Conservation (phyloP, 495 filamentous ascomycete genomes). For the Xylaria venustula region DNA sequence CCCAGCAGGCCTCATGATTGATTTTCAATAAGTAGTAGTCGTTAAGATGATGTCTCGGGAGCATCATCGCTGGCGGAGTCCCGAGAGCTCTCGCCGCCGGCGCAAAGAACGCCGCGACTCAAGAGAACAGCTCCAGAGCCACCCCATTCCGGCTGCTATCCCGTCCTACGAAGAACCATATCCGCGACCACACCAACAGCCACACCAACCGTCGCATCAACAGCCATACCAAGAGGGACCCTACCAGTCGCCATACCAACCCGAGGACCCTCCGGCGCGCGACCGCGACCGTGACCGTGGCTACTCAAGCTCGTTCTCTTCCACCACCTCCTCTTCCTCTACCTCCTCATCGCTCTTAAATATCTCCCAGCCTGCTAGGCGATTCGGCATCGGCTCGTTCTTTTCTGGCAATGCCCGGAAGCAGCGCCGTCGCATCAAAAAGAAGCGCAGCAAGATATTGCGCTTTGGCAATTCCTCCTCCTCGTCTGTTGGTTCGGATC, state of each 20-base stretch:
- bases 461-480: constrained; percentile 47
- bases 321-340: constrained; percentile 45
- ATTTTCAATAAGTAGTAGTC: constrained; percentile 4
- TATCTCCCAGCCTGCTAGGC: constrained; percentile 39
- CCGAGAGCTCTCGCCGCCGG: constrained; percentile 48
- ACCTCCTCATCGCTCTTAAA: constrained; percentile 43
- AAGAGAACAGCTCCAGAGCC: constrained; percentile 40
- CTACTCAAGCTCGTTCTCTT: constrained; percentile 38
- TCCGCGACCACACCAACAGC: constrained; percentile 28
- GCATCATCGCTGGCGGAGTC: constrained; percentile 48
- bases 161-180: constrained; percentile 27
- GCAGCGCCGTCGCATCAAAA: constrained; percentile 29
- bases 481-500: constrained; percentile 49
- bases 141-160: constrained; percentile 13
- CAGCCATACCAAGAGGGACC: constrained; percentile 6
- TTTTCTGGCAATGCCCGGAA: constrained; percentile 35
- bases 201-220: constrained; percentile 1
- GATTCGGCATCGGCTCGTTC: constrained; percentile 43
- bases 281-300: constrained; percentile 38
- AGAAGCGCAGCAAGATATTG: constrained; percentile 45
- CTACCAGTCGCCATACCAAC: constrained; percentile 8
- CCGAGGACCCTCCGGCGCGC: constrained; percentile 18
- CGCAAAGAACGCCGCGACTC: constrained; percentile 47
- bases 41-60: constrained; percentile 43
- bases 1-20: constrained; percentile 6